A percentile compares a stretch with the other conserved stretches of the same genome.
Evolutionary conservation across 2,329 filamentous ascomycete genomes (phyloP).

Genomic region (Metarhizium album): DNA sequence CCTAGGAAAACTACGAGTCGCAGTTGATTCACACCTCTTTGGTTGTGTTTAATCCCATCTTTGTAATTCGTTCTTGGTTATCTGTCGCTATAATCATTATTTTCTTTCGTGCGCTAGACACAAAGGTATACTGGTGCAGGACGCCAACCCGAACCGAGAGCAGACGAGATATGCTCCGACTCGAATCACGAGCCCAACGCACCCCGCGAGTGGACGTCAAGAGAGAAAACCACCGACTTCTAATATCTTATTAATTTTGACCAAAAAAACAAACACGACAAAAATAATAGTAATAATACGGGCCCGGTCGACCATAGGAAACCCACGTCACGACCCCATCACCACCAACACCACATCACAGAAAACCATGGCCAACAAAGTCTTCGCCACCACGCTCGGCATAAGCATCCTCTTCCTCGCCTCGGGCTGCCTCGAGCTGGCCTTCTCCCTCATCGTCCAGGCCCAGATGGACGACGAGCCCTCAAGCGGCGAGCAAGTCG

Average conservation of each 20-base stretch:
- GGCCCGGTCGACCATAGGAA: too few relatives aligned
- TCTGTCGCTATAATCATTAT: neutral
- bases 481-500: conserved; percentile 35
- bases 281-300: too few relatives aligned
- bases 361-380: conserved; percentile 50
- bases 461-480: conserved; percentile 33
- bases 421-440: conserved; percentile 43
- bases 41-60: too few relatives aligned
- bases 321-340: too few relatives aligned
- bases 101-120: too few relatives aligned
- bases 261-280: too few relatives aligned
- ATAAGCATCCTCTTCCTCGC: conserved; percentile 40
- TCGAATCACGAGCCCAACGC: neutral
- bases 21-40: too few relatives aligned
- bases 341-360: too few relatives aligned
- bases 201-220: neutral
- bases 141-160: neutral
- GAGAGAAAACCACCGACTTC: neutral
- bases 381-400: conserved; percentile 38
- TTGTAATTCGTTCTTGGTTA: neutral
- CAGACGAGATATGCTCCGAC: too few relatives aligned
- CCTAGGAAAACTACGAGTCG: too few relatives aligned
- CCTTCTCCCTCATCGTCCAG: conserved; percentile 42
- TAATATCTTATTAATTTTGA: too few relatives aligned
- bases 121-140: neutral